Evolutionary conservation across 257 asterid species (phyloP), one percentile per base, ranked within the genome.

Genomic region (Solanum megistacrolobum): DNA sequence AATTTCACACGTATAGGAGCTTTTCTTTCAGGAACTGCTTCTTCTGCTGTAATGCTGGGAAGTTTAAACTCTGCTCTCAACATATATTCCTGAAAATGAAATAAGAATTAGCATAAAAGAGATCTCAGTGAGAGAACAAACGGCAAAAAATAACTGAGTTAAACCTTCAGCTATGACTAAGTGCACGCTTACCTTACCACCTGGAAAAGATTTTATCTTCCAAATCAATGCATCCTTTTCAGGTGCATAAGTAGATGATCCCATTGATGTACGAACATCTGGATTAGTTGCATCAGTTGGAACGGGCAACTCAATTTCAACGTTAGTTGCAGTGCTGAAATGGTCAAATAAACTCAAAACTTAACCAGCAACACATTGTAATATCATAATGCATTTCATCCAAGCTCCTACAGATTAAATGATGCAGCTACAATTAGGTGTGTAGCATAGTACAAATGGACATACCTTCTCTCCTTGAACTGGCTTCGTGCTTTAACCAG

Each of bases 171-270:
- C 36, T 25, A 39, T 41, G 84, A 41, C 73, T 20, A 83, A 85
- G 32, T 74, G 38, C n/a, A 74, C 10, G 73, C 90, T 84, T 89
- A 96, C 99, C 98, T 97, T 97, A 84, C 99, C 99, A 93, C 99
- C 99, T 7, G 99, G 98, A 87, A 97, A 97, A 88, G 99, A 97
- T 90, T 96, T 97, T 89, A 97, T 97, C 89, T 97, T 97, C 99
- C 99, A 97, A 86, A 95, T 90, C 87, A 97, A 89, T 35, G 99
- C 95, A 90, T 97, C 99, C 52, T 82, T 93, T 92, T 97, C 99
- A 79, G 99, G 99, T 46, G 99, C 98, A 91, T 97, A 97, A 90
- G 92, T 58, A 83, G 99, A 98, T 36, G 98, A 96, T 32, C 99
- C 99, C 99, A 97, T 96, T 83, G 99, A 96, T 75, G 98, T 97